These are phyloP conservation scores for Fusarium floridanum DNA, from an alignment of 2,329 filamentous ascomycete species.

Conservation along the genomic window DNA sequence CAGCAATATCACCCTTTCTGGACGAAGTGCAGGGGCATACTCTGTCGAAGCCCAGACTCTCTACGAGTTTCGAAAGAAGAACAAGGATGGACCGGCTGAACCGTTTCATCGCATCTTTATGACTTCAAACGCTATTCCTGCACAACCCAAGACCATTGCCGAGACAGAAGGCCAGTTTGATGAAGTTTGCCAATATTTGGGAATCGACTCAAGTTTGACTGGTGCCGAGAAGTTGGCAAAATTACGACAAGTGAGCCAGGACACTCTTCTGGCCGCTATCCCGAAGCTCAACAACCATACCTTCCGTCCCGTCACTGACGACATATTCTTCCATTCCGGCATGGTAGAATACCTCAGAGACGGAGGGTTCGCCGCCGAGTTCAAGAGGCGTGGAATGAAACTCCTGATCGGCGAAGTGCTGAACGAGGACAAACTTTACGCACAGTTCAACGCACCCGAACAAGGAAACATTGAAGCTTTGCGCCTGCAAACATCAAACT, in stretches of 20 bases:
- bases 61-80: conserved; percentile 49
- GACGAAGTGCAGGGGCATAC: conserved; percentile 60
- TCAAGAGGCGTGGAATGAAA: conserved; percentile 50
- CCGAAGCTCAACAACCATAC: conserved; percentile 59
- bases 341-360: conserved; percentile 55
- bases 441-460: conserved; percentile 54
- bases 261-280: conserved; percentile 52
- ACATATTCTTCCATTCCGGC: conserved; percentile 53
- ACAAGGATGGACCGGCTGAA: conserved; percentile 1
- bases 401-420: conserved; percentile 59
- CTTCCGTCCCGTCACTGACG: conserved; percentile 60
- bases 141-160: conserved; percentile 55
- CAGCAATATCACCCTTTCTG: conserved; percentile 59
- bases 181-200: conserved; percentile 55
- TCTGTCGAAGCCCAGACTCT: conserved; percentile 57
- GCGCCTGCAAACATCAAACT: conserved; percentile 56
- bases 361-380: conserved; percentile 53
- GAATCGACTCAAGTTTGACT: conserved; percentile 40
- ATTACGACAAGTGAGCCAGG: conserved; percentile 49
- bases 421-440: conserved; percentile 60
- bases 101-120: conserved; percentile 56
- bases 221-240: conserved; percentile 47
- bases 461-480: conserved; percentile 51
- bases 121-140: conserved; percentile 60
- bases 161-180: conserved; percentile 58